Conservation (phyloP, 257 asterid species). For the Nicotiana knightiana region DNA sequence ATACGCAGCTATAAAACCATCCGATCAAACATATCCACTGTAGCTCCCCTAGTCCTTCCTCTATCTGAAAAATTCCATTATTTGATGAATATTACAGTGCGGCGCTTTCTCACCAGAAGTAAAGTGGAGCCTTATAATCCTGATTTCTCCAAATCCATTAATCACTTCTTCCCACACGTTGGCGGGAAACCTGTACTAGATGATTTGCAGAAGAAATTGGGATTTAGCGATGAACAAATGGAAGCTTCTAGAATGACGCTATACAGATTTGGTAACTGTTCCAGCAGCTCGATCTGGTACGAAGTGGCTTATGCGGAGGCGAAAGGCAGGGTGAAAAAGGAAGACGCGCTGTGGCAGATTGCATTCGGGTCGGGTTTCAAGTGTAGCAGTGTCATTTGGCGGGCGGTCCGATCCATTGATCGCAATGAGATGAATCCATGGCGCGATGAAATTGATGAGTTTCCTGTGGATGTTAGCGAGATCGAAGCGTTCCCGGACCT, state of each 20-base stretch:
- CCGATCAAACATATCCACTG: conserved; percentile 32
- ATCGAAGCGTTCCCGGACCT: not conserved
- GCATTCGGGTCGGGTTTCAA: conserved; percentile 45
- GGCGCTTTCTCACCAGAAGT: conserved; percentile 14
- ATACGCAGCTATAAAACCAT: conserved; percentile 26
- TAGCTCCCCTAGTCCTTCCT: conserved; percentile 39
- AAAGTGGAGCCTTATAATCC: conserved; percentile 31
- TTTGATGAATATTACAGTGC: conserved; percentile 13
- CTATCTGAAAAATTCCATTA: conserved; percentile 33
- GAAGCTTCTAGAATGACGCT: conserved; percentile 47
- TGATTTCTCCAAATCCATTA: conserved; percentile 28
- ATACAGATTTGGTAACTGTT: conserved; percentile 38
- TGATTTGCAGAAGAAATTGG: conserved; percentile 32
- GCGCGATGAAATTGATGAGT: conserved; percentile 31
- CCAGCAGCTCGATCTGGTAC: conserved; percentile 41
- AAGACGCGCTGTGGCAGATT: conserved; percentile 32
- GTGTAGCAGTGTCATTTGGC: conserved; percentile 38
- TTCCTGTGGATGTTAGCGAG: conserved; percentile 18
- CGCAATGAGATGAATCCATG: conserved; percentile 33
- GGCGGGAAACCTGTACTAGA: conserved; percentile 39
- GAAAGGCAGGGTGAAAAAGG: conserved; percentile 31
- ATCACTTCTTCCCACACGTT: conserved; percentile 37
- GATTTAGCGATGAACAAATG: conserved; percentile 25
- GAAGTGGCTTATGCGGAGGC: conserved; percentile 39
- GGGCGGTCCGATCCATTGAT: conserved; percentile 18